Conservation (phyloP, 2,329 filamentous ascomycete species). For the Claviceps humidiphila region DNA sequence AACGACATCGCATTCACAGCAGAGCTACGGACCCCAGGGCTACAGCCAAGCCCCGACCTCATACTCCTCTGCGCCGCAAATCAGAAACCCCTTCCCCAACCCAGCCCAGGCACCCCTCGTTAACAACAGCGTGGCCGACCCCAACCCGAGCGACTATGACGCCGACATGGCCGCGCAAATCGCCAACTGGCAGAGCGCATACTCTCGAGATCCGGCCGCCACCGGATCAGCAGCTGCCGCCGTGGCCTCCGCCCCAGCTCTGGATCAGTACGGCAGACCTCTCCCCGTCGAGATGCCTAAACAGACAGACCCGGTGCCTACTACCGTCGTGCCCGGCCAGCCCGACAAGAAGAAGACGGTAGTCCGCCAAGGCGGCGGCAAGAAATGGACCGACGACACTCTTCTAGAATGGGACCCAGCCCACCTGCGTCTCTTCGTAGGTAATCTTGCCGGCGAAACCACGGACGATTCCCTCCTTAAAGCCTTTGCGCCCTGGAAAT, state of each 20-base stretch:
- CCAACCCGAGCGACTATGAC: constrained; percentile 31
- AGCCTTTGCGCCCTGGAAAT: constrained; percentile 78
- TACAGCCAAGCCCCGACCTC: constrained; percentile 23
- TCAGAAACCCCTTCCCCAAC: constrained; percentile 68
- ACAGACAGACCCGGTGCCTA: constrained; percentile 19
- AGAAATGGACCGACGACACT: constrained; percentile 79
- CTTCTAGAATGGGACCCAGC: constrained; percentile 92
- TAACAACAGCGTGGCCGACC: constrained; percentile 19
- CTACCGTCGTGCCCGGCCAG: constrained; percentile 32
- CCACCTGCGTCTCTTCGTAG: constrained; percentile 89
- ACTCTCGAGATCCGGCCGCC: constrained; percentile 32
- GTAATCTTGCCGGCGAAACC: constrained; percentile 92
- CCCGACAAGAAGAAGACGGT: constrained; percentile 72
- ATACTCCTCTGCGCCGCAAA: constrained; percentile 43
- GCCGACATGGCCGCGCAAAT: constrained; percentile 84
- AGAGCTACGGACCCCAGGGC: constrained; percentile 15
- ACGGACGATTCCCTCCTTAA: constrained; percentile 93
- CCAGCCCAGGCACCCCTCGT: constrained; percentile 31
- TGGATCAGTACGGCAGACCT: constrained; percentile 20
- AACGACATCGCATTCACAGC: constrained; percentile 16
- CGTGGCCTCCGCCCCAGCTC: constrained; percentile 14
- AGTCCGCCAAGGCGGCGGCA: constrained; percentile 73
- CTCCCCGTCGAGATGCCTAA: constrained; percentile 15
- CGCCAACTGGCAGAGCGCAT: constrained; percentile 89
- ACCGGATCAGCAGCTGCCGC: constrained; percentile 15